Evolutionary conservation across 1,284 basidiomycete genomes (phyloP).

Genomic region (Neotropicomus parvogracilis): DNA sequence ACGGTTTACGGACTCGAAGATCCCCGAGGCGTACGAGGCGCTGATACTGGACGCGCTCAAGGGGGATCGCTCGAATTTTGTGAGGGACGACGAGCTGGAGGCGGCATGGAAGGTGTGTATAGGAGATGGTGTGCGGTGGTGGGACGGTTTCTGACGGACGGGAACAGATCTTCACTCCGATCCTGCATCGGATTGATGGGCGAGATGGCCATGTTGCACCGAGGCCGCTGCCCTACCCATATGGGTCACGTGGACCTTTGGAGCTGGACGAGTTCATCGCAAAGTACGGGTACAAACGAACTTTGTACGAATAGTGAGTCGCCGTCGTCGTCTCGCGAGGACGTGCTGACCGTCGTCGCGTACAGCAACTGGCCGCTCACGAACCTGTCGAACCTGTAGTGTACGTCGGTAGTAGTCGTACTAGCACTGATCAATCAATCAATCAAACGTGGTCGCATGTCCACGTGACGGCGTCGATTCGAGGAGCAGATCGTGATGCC

Average conservation of each 20-base stretch:
- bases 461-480: conserved; percentile 31
- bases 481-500: conserved; percentile 28
- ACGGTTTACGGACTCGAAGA: conserved; percentile 82
- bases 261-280: conserved; percentile 73
- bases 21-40: conserved; percentile 93
- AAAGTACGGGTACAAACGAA: conserved; percentile 78
- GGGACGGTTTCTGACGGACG: conserved; percentile 6
- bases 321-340: no score
- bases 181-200: conserved; percentile 92
- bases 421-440: no score
- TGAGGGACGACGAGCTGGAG: conserved; percentile 92
- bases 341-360: not conserved
- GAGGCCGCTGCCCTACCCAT: conserved; percentile 76
- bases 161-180: conserved; percentile 85
- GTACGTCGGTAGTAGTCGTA: no score
- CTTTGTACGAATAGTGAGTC: conserved; percentile 67
- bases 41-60: conserved; percentile 88
- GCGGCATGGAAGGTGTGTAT: conserved; percentile 85
- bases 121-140: conserved; percentile 2
- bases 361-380: conserved; percentile 28
- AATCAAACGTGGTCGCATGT: not conserved
- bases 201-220: conserved; percentile 49
- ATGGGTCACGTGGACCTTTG: conserved; percentile 91
- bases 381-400: conserved; percentile 21
- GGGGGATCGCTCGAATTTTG: conserved; percentile 90